Conservation (phyloP, 441 rosid genomes). For the Arabidopsis lyrata region DNA sequence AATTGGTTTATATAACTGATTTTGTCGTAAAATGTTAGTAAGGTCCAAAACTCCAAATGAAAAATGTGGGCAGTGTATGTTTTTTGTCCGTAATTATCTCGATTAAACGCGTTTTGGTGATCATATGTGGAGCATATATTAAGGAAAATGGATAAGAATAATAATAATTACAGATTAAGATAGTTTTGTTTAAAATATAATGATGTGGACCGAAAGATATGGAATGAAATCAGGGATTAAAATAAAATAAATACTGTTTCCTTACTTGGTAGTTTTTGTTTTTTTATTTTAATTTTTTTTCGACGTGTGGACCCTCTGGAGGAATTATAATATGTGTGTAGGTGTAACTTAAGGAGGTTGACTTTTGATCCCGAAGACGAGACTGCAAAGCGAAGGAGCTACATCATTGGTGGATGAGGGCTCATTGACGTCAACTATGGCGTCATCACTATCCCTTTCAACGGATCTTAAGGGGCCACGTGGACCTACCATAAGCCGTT, state of each 20-base stretch:
- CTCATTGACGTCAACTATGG: slow-evolving; percentile 33
- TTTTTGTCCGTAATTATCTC: slow-evolving; percentile 33
- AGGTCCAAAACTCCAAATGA: slow-evolving; percentile 6
- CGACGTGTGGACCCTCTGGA: slow-evolving; percentile 41
- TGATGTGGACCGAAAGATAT: slow-evolving; percentile 36
- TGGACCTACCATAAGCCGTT: slow-evolving; percentile 38
- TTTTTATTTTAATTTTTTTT: neutral
- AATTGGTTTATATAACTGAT: slow-evolving; percentile 11
- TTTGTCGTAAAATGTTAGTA: slow-evolving; percentile 21
- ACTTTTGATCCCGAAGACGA: slow-evolving; percentile 39
- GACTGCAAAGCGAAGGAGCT: slow-evolving; percentile 42
- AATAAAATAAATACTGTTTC: neutral
- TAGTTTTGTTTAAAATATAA: neutral
- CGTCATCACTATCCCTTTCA: slow-evolving; percentile 25
- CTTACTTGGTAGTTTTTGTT: neutral
- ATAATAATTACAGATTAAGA: slow-evolving; percentile 16
- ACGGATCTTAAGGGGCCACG: slow-evolving; percentile 31
- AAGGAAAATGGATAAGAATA: slow-evolving; percentile 31
- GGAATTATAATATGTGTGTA: slow-evolving; percentile 31
- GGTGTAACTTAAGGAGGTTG: slow-evolving; percentile 44
- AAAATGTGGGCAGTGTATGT: slow-evolving; percentile 5
- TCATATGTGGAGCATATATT: slow-evolving; percentile 30
- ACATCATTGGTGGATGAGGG: slow-evolving; percentile 36
- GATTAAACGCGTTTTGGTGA: slow-evolving; percentile 35
- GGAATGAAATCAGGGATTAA: slow-evolving; percentile 36